Evolutionary conservation across 352 stramenopile species (phyloP), one percentile per base, ranked within the genome.

Genomic region (Phytophthora sojae): DNA sequence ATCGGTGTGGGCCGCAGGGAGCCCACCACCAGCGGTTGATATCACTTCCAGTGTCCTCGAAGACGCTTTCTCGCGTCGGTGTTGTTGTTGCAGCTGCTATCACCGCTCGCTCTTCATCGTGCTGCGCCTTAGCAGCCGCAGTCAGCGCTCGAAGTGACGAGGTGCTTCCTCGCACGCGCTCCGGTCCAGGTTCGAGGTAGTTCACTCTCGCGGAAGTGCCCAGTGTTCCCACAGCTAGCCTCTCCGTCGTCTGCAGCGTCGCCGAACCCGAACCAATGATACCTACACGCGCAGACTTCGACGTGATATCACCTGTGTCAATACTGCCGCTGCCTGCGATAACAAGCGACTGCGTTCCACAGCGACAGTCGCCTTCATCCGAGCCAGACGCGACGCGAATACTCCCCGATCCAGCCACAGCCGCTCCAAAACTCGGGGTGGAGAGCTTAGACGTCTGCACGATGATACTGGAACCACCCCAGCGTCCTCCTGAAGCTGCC

Each of bases 51-150:
- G 42, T 11, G 19, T 54, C 26, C 11, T 76, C 26, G 26, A 76
- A 76, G 2, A 57, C 57, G 21, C 52, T 76, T 64, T 69, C 57
- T 59, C 63, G 69, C 19, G 25, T 72, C 23, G 69, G 63, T 59
- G 61, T 55, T 12, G n/a, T 47, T 3, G 12, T 29, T 26, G 23
- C 23, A 57, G 32, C 12, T 44, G 37, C 21, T 54, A 67, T 64
- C 3, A 23, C 32, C 15, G 45, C 29, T 19, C 44, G 68, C 6
- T 71, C 44, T 29, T 61, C 14, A 32, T 53, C 50, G 17, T 45
- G 61, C 30, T 71, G 62, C 4, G 56, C 23, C 19, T 67, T 66
- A 8, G 35, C 42, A 15, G 60, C 23, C 17, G 39, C 29, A 37
- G 49, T 67, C 61, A 71, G 37, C 2, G 62, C 51, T 64, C 68